phyloP scores from a whole-genome alignment of 1,284 basidiomycete species.

The Vanrija sp. region DNA sequence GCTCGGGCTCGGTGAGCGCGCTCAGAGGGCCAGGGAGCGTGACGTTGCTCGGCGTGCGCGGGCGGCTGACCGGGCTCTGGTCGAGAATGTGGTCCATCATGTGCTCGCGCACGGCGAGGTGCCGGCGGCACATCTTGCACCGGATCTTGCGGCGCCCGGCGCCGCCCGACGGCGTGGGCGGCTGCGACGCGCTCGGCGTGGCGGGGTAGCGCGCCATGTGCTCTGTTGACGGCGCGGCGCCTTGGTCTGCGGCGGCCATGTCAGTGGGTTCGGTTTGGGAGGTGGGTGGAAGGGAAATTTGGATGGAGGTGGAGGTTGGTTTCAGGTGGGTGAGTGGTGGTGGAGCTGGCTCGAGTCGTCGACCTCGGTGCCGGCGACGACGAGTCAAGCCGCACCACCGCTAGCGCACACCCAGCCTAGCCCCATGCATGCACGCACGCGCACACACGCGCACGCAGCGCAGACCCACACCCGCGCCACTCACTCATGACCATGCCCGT shows the following conservation, averaged over 20 bases:
- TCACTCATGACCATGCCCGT: conserved; percentile 70
- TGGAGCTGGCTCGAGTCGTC: background rate
- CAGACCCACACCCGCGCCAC: conserved; percentile 1
- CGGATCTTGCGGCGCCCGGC: conserved; percentile 57
- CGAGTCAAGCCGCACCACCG: background rate
- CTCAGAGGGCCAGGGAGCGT: conserved; percentile 18
- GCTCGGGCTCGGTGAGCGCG: background rate
- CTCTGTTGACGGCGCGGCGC: conserved; percentile 58
- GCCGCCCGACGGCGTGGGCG: conserved; percentile 55
- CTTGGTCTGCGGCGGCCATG: conserved; percentile 56
- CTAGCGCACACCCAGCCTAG: background rate
- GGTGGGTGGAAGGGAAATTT: background rate
- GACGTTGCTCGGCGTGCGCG: conserved; percentile 39
- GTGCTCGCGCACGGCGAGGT: conserved; percentile 80
- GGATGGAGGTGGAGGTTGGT: background rate
- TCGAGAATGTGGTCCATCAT: conserved; percentile 78
- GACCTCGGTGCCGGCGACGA: background rate
- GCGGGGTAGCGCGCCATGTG: conserved; percentile 73
- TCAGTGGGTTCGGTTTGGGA: background rate
- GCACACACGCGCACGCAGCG: too few relatives aligned
- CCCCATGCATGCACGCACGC: background rate
- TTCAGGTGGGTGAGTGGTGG: background rate
- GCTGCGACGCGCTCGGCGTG: conserved; percentile 60
- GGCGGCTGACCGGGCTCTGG: conserved; percentile 39
- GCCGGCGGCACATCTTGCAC: conserved; percentile 86